Conservation (phyloP, 2,329 filamentous ascomycete genomes). For the Rhytidhysteron rufulum region DNA sequence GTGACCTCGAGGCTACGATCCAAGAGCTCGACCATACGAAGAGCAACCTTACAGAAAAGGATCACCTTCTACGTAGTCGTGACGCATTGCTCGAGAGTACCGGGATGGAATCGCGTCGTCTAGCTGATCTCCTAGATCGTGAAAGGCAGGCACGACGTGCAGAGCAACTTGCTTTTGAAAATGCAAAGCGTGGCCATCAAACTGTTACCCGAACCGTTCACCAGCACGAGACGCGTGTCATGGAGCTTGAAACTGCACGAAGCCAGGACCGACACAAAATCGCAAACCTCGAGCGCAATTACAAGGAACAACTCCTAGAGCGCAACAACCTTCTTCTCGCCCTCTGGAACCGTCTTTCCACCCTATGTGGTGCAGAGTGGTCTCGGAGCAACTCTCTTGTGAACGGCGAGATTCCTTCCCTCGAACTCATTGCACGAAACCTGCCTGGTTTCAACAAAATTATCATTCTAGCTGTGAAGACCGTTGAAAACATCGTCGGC, state of each 20-base stretch:
- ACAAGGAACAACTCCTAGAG: conserved; percentile 83
- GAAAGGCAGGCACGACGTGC: conserved; percentile 81
- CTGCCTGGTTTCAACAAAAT: conserved; percentile 88
- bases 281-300: conserved; percentile 69
- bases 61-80: conserved; percentile 82
- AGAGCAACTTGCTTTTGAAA: conserved; percentile 84
- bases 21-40: conserved; percentile 78
- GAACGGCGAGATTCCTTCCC: conserved; percentile 78
- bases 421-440: conserved; percentile 82
- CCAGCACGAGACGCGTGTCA: conserved; percentile 77
- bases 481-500: conserved; percentile 74
- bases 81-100: conserved; percentile 85
- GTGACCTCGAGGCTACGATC: conserved; percentile 78
- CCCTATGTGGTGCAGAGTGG: conserved; percentile 88
- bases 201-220: conserved; percentile 82
- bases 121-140: conserved; percentile 85
- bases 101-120: conserved; percentile 77
- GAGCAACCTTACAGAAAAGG: conserved; percentile 79
- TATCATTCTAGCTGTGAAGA: conserved; percentile 79
- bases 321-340: conserved; percentile 82
- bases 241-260: conserved; percentile 79
- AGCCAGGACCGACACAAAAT: conserved; percentile 75
- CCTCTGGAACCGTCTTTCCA: conserved; percentile 86
- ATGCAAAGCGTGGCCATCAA: conserved; percentile 80
- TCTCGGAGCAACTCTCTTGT: conserved; percentile 83